Conservation (phyloP, 2,329 filamentous ascomycete genomes). For the Macrophomina pseudophaseolina region DNA sequence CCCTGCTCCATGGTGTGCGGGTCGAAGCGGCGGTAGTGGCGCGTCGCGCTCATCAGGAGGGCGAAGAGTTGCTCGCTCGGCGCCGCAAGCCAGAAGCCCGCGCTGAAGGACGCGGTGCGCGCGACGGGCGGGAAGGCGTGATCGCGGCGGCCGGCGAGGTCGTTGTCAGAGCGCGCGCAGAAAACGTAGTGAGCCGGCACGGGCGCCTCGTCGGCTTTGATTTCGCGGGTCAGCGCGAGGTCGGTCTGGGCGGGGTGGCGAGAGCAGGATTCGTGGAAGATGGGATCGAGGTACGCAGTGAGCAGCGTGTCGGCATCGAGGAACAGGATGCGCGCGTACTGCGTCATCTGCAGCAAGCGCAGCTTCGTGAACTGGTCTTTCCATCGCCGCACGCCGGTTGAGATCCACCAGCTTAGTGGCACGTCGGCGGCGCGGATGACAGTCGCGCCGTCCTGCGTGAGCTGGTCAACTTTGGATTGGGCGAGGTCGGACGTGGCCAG, state of each 20-base stretch:
- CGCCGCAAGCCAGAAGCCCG: slow-evolving; percentile 49
- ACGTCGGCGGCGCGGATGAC: slow-evolving; percentile 46
- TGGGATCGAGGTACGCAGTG: slow-evolving; percentile 42
- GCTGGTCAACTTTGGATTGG: slow-evolving; percentile 37
- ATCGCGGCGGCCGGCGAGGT: slow-evolving; percentile 37
- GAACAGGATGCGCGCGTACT: slow-evolving; percentile 51
- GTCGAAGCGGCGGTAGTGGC: slow-evolving; percentile 45
- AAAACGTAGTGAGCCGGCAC: slow-evolving; percentile 49
- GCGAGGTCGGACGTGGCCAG: slow-evolving; percentile 42
- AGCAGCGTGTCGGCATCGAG: slow-evolving; percentile 52
- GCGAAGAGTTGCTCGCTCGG: slow-evolving; percentile 47
- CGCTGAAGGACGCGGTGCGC: slow-evolving; percentile 43
- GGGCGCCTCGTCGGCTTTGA: slow-evolving; percentile 40
- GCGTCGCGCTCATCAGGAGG: slow-evolving; percentile 46
- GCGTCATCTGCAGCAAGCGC: slow-evolving; percentile 47
- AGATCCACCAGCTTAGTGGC: slow-evolving; percentile 40
- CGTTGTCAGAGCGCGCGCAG: slow-evolving; percentile 38
- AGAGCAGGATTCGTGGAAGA: slow-evolving; percentile 42
- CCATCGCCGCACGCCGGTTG: slow-evolving; percentile 46
- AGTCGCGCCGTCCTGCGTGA: slow-evolving; percentile 47
- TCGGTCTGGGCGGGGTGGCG: slow-evolving; percentile 29
- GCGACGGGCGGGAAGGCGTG: slow-evolving; percentile 40
- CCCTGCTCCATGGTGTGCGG: slow-evolving; percentile 50
- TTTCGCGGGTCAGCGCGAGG: slow-evolving; percentile 29
- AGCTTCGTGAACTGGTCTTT: slow-evolving; percentile 53